phyloP scores from a whole-genome alignment of 768 basidiomycete species.

The Boletus insuetus region DNA sequence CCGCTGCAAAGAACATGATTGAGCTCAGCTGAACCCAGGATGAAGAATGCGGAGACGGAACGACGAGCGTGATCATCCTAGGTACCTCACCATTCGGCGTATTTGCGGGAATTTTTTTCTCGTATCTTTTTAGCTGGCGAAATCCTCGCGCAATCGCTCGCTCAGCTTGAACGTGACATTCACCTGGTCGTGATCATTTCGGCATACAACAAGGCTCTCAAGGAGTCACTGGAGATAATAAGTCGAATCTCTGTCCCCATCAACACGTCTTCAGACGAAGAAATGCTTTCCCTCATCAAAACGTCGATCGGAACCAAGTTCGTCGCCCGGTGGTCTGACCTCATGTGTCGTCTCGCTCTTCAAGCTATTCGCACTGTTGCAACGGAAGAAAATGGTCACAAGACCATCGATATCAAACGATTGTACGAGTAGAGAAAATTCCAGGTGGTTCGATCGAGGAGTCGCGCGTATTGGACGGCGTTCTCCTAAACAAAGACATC shows the following conservation, averaged over 20 bases:
- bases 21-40: conserved; percentile 97
- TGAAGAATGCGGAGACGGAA: conserved; percentile 98
- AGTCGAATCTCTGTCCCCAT: conserved; percentile 87
- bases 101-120: background rate
- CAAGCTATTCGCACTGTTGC: conserved; percentile 90
- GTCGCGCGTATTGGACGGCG: conserved; percentile 79
- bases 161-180: conserved; percentile 93
- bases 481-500: conserved; percentile 99
- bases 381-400: conserved; percentile 68
- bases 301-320: conserved; percentile 99
- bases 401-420: conserved; percentile 96
- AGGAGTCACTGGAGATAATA: conserved; percentile 87
- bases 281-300: conserved; percentile 97
- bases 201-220: conserved; percentile 95
- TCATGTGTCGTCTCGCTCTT: conserved; percentile 95
- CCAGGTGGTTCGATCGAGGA: conserved; percentile 98
- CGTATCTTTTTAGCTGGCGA: conserved; percentile 67
- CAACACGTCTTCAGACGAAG: conserved; percentile 75
- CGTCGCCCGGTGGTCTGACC: conserved; percentile 91
- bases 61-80: conserved; percentile 96
- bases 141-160: conserved; percentile 91
- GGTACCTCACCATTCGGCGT: conserved; percentile 48
- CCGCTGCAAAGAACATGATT: conserved; percentile 99
- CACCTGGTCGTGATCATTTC: conserved; percentile 99
- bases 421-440: conserved; percentile 95